These are phyloP conservation scores for Chalaropsis thielavioides DNA, from an alignment of 2,329 filamentous ascomycete genomes.

Conservation along the genomic window DNA sequence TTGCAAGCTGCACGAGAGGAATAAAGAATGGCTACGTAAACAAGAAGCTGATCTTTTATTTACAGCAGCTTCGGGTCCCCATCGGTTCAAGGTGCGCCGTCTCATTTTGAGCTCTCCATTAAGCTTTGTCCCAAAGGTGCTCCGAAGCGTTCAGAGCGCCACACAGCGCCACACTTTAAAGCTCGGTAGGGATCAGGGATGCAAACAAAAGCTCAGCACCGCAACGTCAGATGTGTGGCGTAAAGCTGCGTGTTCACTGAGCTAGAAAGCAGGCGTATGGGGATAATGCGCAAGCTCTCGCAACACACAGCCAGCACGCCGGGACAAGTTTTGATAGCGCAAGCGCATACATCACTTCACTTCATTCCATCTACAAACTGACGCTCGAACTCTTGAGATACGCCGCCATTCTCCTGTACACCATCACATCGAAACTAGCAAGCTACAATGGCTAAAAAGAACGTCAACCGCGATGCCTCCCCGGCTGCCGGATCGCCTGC, in stretches of 20 bases:
- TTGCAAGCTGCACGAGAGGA: background rate
- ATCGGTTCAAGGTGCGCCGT: background rate
- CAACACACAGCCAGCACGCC: background rate
- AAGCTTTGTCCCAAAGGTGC: background rate
- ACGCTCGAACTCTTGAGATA: background rate
- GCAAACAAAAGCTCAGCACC: background rate
- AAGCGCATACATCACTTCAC: background rate
- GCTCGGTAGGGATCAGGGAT: background rate
- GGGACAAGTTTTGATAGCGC: background rate
- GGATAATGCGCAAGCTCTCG: background rate
- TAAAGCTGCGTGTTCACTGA: slow-evolving; percentile 18
- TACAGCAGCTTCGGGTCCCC: background rate
- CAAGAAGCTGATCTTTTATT: background rate
- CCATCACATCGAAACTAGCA: slow-evolving; percentile 18
- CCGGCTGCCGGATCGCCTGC: slow-evolving; percentile 20
- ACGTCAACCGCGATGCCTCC: slow-evolving; percentile 18
- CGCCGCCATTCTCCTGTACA: slow-evolving; percentile 16
- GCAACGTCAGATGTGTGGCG: slow-evolving; percentile 17
- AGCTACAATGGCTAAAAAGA: slow-evolving; percentile 17
- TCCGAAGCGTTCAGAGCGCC: background rate
- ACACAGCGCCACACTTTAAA: slow-evolving; percentile 9
- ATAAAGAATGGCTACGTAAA: background rate
- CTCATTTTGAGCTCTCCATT: background rate
- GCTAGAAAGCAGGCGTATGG: background rate
- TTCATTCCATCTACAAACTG: background rate